Conservation (phyloP, 2,329 filamentous ascomycete species). For the Pseudopyricularia cyperi region DNA sequence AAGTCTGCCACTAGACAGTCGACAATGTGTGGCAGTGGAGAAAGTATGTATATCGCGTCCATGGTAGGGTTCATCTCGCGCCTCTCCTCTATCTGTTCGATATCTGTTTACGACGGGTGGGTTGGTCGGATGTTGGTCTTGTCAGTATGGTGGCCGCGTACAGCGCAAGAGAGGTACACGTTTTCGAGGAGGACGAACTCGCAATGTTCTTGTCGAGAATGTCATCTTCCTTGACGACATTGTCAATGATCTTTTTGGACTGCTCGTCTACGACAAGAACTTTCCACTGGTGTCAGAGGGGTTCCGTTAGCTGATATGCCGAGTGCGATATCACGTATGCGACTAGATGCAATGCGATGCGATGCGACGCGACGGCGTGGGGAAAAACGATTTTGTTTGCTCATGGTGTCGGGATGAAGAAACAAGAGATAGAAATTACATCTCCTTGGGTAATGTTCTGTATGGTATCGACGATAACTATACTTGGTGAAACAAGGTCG, state of each 20-base stretch:
- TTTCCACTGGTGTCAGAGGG: conserved; percentile 61
- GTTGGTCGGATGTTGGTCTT: not conserved
- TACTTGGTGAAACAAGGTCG: not conserved
- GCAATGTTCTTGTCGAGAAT: conserved; percentile 95
- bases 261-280: conserved; percentile 78
- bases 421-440: conserved; percentile 39
- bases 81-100: conserved; percentile 84
- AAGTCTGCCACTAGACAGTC: conserved; percentile 92
- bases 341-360: not conserved
- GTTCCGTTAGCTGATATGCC: too few relatives aligned
- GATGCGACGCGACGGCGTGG: not conserved
- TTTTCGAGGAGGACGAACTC: conserved; percentile 42
- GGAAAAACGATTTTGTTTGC: not conserved
- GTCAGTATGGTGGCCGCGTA: not conserved
- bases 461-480: conserved; percentile 63
- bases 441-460: conserved; percentile 69
- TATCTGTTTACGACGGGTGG: conserved; percentile 43
- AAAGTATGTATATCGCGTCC: conserved; percentile 89
- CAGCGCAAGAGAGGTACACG: not conserved
- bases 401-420: too few relatives aligned
- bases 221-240: conserved; percentile 87
- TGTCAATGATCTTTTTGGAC: conserved; percentile 77
- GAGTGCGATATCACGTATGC: too few relatives aligned
- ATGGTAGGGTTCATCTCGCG: conserved; percentile 75
- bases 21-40: conserved; percentile 75